These are phyloP conservation scores for Heritiera littoralis DNA, from an alignment of 345 rosid genomes.

Conservation along the genomic window DNA sequence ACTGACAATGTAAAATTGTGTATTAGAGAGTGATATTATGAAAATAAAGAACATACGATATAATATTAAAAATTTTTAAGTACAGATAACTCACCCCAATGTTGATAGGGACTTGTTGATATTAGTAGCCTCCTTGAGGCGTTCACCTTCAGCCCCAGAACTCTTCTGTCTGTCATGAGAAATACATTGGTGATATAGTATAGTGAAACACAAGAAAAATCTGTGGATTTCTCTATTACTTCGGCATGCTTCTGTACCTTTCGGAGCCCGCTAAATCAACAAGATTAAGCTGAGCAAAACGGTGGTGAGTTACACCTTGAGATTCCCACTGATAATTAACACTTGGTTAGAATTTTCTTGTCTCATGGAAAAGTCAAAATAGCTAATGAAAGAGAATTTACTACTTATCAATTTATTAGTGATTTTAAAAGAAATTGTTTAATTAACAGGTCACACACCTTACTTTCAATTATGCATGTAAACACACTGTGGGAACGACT, in stretches of 20 bases:
- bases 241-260: constrained; percentile 49
- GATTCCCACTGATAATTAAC: constrained; percentile 76
- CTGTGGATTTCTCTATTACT: neutral
- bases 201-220: neutral
- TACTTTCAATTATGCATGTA: constrained; percentile 91
- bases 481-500: constrained; percentile 99
- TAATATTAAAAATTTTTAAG: neutral
- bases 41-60: neutral
- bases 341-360: constrained; percentile 19
- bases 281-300: constrained; percentile 95
- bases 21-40: constrained; percentile 5
- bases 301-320: constrained; percentile 93
- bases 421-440: neutral
- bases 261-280: constrained; percentile 99
- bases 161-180: constrained; percentile 72
- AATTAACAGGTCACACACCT: constrained; percentile 43
- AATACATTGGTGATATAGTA: constrained; percentile 22
- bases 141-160: constrained; percentile 99
- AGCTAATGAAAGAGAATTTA: constrained; percentile 1
- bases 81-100: constrained; percentile 60
- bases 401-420: neutral
- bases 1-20: constrained; percentile 43
- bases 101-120: constrained; percentile 98
- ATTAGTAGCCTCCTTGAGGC: constrained; percentile 97
- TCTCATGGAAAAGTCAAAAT: neutral